Percentiles rank a stretch among this genome's conserved stretches.
phyloP scores from a whole-genome alignment of 1,139 yeast species.

The Geotrichum klebahnii region DNA sequence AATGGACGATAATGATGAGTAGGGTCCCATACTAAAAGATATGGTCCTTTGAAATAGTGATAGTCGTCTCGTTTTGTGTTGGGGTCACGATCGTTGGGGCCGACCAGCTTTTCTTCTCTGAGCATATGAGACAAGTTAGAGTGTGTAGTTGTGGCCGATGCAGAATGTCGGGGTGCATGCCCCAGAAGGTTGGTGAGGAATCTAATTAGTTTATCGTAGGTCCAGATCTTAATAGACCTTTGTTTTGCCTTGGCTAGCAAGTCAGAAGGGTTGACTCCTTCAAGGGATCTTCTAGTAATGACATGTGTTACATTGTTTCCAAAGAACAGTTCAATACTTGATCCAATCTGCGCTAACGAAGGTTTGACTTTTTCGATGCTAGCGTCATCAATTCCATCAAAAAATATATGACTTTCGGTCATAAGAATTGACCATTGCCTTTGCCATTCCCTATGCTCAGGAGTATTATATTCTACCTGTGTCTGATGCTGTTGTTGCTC shows the following conservation, averaged over 20 bases:
- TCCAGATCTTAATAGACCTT: constrained; percentile 73
- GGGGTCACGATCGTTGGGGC: constrained; percentile 87
- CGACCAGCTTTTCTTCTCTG: constrained; percentile 78
- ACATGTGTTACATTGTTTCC: constrained; percentile 78
- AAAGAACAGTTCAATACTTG: constrained; percentile 62
- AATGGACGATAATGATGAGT: constrained; percentile 77
- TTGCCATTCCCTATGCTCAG: constrained; percentile 54
- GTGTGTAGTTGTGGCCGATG: constrained; percentile 25
- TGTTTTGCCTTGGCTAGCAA: constrained; percentile 62
- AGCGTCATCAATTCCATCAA: constrained; percentile 63
- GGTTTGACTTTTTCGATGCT: constrained; percentile 50
- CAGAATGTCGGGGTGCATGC: constrained; percentile 21
- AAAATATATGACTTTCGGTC: constrained; percentile 69
- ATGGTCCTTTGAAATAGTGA: constrained; percentile 73
- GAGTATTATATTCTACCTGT: constrained; percentile 24
- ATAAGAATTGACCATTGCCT: constrained; percentile 74
- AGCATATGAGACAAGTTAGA: constrained; percentile 57
- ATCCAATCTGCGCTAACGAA: constrained; percentile 36
- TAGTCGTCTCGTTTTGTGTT: constrained; percentile 78
- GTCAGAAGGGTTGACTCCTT: constrained; percentile 50
- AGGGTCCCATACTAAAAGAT: constrained; percentile 75
- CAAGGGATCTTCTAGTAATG: constrained; percentile 56
- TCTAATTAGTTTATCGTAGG: constrained; percentile 75
- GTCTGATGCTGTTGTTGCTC: constrained; percentile 13
- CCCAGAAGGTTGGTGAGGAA: constrained; percentile 72